phyloP scores from a whole-genome alignment of 352 stramenopile species.

The Globisporangium abappressorium region DNA sequence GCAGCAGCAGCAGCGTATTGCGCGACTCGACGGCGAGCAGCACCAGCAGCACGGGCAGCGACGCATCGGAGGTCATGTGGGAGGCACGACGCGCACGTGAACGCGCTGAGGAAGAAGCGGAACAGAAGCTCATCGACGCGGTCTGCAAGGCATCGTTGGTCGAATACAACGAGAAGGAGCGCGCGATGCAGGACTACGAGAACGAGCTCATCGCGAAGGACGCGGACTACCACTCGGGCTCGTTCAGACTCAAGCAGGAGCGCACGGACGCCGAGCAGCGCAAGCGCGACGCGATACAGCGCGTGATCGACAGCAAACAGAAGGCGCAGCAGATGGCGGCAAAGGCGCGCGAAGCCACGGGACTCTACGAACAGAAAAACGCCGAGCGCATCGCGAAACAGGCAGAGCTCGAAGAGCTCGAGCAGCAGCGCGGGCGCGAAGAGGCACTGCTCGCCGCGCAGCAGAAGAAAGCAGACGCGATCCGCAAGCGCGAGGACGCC shows the following conservation, averaged over 20 bases:
- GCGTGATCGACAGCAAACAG: slow-evolving; percentile 70
- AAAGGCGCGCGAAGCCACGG: slow-evolving; percentile 60
- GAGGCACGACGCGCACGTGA: slow-evolving; percentile 50
- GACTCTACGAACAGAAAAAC: slow-evolving; percentile 57
- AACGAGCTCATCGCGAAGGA: slow-evolving; percentile 32
- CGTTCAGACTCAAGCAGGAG: slow-evolving; percentile 33
- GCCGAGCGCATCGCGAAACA: slow-evolving; percentile 53
- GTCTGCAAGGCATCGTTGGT: slow-evolving; percentile 75
- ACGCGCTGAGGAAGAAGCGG: slow-evolving; percentile 51
- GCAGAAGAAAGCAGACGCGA: slow-evolving; percentile 59
- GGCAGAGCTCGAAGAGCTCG: slow-evolving; percentile 38
- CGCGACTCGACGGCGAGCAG: slow-evolving; percentile 7
- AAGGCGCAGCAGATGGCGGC: slow-evolving; percentile 55
- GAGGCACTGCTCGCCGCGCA: slow-evolving; percentile 44
- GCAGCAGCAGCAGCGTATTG: slow-evolving; percentile 2
- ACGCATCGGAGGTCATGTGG: slow-evolving; percentile 55
- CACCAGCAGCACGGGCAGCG: slow-evolving; percentile 1
- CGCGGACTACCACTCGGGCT: slow-evolving; percentile 28
- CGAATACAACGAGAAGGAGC: slow-evolving; percentile 71
- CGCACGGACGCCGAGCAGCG: slow-evolving; percentile 48
- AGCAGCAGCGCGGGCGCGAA: slow-evolving; percentile 43
- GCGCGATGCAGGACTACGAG: slow-evolving; percentile 52
- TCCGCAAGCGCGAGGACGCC: slow-evolving; percentile 60
- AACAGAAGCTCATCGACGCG: slow-evolving; percentile 75
- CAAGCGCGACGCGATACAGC: slow-evolving; percentile 71